Evolutionary conservation across 176 grass and related monocot species (phyloP), one percentile per base, ranked within the genome.

Genomic region (Guadua angustifolia): DNA sequence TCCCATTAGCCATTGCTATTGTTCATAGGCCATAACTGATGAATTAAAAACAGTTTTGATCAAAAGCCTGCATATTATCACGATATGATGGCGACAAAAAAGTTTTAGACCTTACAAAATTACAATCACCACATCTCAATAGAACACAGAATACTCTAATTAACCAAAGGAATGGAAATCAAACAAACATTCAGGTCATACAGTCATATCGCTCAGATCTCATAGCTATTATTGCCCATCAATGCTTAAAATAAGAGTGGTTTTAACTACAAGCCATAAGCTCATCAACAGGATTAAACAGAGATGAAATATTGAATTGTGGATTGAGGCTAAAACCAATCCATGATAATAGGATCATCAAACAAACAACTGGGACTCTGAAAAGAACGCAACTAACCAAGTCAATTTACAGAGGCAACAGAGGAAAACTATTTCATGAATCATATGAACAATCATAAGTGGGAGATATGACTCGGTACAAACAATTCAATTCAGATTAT

Each of bases 161-260:
- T 45, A 50, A 92, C 13, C 2, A 33, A 35, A 24, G 3, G 21
- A 51, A 47, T 47, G 46, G 13, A 17, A 58, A 63, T 40, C 18
- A 55, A 55, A 55, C 5, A 2, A 5, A 2, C 43, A 59, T 2
- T 36, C 13, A 55, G 12, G 26, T 25, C 45, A 58, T 33, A 56
- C 4, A 82, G 5, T 4, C 52, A 52, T 19, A 68, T 38, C 88
- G 88, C 88, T 91, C 88, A 6, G 91, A 93, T 93, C 91, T 93
- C 91, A 93, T 93, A 93, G 91, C 92, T 94, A 94, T 86, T 85
- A 79, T 49, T 53, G 77, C 84, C 82, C 85, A 93, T 91, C 88
- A 88, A 83, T n/a, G 68, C 62, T 63, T 43, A 55, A 52, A 55
- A 12, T 47, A 14, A 66, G 1, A 40, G 50, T 69, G 18, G 72